A percentile compares a stretch with the other conserved stretches of the same genome.
Evolutionary conservation across 345 rosid genomes (phyloP).

Genomic region (Salix viminalis): DNA sequence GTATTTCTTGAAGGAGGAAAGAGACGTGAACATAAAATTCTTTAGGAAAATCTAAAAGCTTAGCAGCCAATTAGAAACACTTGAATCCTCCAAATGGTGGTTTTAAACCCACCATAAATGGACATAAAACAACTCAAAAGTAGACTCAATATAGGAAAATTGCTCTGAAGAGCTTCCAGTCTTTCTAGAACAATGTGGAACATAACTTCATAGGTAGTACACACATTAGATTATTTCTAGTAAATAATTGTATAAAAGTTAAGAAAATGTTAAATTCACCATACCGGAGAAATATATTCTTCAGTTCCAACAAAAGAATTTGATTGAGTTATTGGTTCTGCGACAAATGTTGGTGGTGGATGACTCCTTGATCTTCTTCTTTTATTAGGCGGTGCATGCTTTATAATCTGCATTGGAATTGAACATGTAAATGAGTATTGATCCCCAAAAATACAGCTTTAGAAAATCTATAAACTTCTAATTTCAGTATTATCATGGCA

Average conservation of each 20-base stretch:
- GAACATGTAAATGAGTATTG: not conserved
- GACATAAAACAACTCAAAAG: not conserved
- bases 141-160: not conserved
- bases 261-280: conserved; percentile 15
- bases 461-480: not conserved
- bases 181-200: not conserved
- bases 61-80: not conserved
- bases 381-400: conserved; percentile 40
- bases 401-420: conserved; percentile 49
- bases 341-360: conserved; percentile 69
- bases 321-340: conserved; percentile 73
- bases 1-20: too few relatives aligned
- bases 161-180: not conserved
- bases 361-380: conserved; percentile 73
- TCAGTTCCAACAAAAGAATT: conserved; percentile 97
- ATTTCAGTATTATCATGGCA: not conserved
- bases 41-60: not conserved
- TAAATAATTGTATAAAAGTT: not conserved
- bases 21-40: not conserved
- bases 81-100: not conserved
- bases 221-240: not conserved
- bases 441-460: not conserved
- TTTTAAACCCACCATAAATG: not conserved
- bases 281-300: conserved; percentile 97
- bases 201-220: not conserved